These are phyloP conservation scores for Phaeosphaeria sp. DNA, from an alignment of 2,329 filamentous ascomycete genomes.

Conservation along the genomic window DNA sequence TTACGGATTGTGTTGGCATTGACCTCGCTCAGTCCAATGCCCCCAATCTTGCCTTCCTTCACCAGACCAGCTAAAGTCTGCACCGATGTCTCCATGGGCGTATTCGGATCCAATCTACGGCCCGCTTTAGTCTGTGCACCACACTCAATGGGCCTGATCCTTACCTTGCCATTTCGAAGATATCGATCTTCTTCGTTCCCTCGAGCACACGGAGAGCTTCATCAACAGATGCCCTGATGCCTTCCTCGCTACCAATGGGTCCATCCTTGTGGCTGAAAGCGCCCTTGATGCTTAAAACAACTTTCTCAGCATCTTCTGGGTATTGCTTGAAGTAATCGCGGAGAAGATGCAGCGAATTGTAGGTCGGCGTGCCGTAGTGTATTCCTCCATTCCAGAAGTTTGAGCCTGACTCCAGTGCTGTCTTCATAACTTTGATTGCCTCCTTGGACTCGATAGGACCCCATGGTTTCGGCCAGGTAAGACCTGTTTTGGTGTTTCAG, in stretches of 20 bases:
- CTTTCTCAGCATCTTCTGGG: slow-evolving; percentile 53
- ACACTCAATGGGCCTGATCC: not conserved
- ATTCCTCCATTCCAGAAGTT: slow-evolving; percentile 56
- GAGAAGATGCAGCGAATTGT: slow-evolving; percentile 53
- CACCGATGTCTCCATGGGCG: slow-evolving; percentile 50
- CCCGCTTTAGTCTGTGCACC: slow-evolving; percentile 1
- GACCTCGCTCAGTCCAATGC: slow-evolving; percentile 49
- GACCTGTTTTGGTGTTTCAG: not conserved
- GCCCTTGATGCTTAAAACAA: slow-evolving; percentile 55
- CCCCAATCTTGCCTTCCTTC: slow-evolving; percentile 44
- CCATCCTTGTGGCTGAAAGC: slow-evolving; percentile 33
- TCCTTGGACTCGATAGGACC: slow-evolving; percentile 14
- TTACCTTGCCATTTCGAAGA: slow-evolving; percentile 41
- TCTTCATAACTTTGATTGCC: slow-evolving; percentile 46
- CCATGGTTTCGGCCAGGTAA: not conserved
- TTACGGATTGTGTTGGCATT: slow-evolving; percentile 50
- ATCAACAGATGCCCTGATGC: slow-evolving; percentile 28
- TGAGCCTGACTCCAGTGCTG: slow-evolving; percentile 41
- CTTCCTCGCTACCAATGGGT: slow-evolving; percentile 45
- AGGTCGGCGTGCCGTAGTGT: slow-evolving; percentile 50
- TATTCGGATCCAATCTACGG: slow-evolving; percentile 47
- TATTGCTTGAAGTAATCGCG: slow-evolving; percentile 56
- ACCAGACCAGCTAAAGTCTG: slow-evolving; percentile 28
- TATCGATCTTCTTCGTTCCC: slow-evolving; percentile 33
- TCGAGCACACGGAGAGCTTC: slow-evolving; percentile 1